Evolutionary conservation across 306 rosid genomes (phyloP), one percentile per base, ranked within the genome.

Genomic region (Vigna nakashimae): DNA sequence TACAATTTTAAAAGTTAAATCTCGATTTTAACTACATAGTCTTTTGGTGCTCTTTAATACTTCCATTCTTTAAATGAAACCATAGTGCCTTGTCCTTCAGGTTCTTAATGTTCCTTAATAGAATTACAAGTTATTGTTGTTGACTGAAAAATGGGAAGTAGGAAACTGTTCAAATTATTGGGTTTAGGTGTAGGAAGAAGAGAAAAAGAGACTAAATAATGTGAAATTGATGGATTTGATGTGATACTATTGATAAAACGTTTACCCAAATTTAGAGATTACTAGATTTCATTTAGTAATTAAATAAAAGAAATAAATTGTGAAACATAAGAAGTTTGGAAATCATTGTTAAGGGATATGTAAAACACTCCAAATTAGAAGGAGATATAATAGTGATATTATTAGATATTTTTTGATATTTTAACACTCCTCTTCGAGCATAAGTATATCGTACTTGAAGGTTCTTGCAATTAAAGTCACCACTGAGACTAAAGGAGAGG

Each of bases 91-190:
- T 73, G 42, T 26, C 26, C 60, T 40, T 7, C 65, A 55, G 56
- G 75, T 73, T 30, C 10, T 45, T 68, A 18, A 20, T 69, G 57
- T 55, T 65, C 69, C 84, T 43, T 58, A 36, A 18, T 36, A 60
- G n/a, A 69, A 59, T 59, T 60, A 43, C 32, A 74, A 56, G 55
- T 38, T 49, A 40, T 52, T 17, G 2, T 43, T 52, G 17, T 49
- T 45, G 20, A 43, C 42, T 20, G 74, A 16, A 20, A 34, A n/a
- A 63, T 48, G 30, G 16, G 16, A 16, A 46, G 46, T 45, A 28
- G 59, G 69, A 59, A 28, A 72, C 9, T 32, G 45, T 32, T 32
- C 20, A 15, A 62, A 32, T 62, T 32, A 62, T 32, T 30, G 22
- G 43, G 67, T 32, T 58, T 26, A 32, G 11, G 22, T 15, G 13